A percentile compares a stretch with the other conserved stretches of the same genome.
phyloP scores from a whole-genome alignment of 306 rosid species.

The Vigna radiata region DNA sequence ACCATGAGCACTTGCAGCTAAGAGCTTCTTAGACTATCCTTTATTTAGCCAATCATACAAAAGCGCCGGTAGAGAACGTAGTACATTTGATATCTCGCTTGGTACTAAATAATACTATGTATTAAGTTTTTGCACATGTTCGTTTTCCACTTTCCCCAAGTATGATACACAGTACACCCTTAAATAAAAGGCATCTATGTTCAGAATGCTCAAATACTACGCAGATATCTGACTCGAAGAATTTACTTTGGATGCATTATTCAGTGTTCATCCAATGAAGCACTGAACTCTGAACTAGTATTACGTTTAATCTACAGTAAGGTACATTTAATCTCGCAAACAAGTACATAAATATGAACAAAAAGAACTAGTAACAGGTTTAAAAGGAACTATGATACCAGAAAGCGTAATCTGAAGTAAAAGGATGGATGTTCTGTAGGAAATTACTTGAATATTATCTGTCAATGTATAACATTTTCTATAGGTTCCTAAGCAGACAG shows the following conservation, averaged over 20 bases:
- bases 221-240: background rate
- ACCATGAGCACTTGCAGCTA: background rate
- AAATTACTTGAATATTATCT: slow-evolving; percentile 35
- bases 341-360: background rate
- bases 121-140: background rate
- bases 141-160: background rate
- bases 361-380: background rate
- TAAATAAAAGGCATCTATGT: background rate
- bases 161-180: no score
- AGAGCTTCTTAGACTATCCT: background rate
- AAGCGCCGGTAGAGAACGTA: background rate
- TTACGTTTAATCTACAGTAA: background rate
- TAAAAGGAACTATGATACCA: background rate
- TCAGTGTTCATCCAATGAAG: background rate
- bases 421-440: slow-evolving; percentile 10
- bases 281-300: background rate
- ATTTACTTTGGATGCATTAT: background rate
- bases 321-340: background rate
- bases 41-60: background rate
- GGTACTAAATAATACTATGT: background rate
- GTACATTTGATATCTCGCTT: background rate
- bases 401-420: slow-evolving; percentile 3
- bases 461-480: slow-evolving; percentile 30
- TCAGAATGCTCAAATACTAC: background rate
- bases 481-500: slow-evolving; percentile 35